Percentiles rank a stretch among this genome's conserved stretches.
These are phyloP conservation scores for Colletotrichum agaves DNA, from an alignment of 2,329 filamentous ascomycete genomes.

Conservation along the genomic window DNA sequence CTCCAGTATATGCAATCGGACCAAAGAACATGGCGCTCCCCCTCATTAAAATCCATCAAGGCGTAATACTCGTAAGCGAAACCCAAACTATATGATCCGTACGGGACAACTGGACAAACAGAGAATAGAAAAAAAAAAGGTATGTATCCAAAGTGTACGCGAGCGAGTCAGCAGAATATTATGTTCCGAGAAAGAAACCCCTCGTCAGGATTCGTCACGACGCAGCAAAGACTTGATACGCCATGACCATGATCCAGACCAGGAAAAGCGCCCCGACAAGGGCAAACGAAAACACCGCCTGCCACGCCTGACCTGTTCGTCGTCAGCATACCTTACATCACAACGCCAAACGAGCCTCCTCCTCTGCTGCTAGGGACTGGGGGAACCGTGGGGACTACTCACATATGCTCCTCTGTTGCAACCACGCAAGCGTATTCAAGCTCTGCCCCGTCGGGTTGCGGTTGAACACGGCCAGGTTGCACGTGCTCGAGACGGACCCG, in stretches of 20 bases:
- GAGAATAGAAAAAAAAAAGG: background rate
- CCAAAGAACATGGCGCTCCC: background rate
- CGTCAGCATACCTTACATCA: background rate
- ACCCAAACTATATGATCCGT: background rate
- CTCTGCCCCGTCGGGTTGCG: conserved; percentile 61
- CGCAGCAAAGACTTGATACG: conserved; percentile 69
- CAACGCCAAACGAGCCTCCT: background rate
- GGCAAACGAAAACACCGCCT: conserved; percentile 71
- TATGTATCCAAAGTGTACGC: background rate
- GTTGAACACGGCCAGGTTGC: conserved; percentile 67
- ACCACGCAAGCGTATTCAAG: conserved; percentile 68
- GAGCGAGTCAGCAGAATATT: too few species aligned
- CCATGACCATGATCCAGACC: conserved; percentile 76
- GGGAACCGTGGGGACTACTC: conserved; percentile 46
- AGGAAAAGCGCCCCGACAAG: conserved; percentile 69
- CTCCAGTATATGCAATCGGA: conserved; percentile 5
- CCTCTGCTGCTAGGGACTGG: too few species aligned
- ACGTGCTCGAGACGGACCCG: conserved; percentile 69
- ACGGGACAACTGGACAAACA: too few species aligned
- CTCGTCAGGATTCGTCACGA: background rate
- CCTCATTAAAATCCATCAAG: conserved; percentile 8
- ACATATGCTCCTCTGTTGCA: conserved; percentile 73
- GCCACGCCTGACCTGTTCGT: conserved; percentile 67
- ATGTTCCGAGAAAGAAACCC: too few species aligned
- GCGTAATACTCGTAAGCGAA: background rate